Evolutionary conservation across 176 grass and related monocot genomes (phyloP), one percentile per base, ranked within the genome.

Genomic region (Carex littledalei): DNA sequence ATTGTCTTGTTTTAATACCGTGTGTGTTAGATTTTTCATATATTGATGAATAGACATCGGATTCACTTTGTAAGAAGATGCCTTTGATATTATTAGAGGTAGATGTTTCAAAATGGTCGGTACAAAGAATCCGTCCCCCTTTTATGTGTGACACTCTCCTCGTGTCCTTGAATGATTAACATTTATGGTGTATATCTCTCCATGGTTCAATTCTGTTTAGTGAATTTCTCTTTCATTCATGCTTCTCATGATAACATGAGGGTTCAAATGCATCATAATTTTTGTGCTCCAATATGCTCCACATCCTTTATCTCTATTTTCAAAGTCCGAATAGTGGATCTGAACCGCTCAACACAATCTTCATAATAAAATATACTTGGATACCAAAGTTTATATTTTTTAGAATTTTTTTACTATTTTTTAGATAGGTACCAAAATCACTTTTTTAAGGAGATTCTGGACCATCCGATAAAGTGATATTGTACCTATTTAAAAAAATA

Each of bases 61-160:
- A 8, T 52, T 52, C 45, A 66, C 47, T 54, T 75, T 81, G 79
- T 81, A 81, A 64, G 79, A 67, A 31, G 81, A 78, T 78, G 20
- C 41, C 8, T 83, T 63, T 83, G 60, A 52, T 81, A 63, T 63
- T 81, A 47, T 83, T 83, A 83, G 80, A 83, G 81, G 35, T 68
- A 32, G 81, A 67, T 59, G 31, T 83, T 83, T 83, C 61, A 83
- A 67, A 63, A 68, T 67, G 41, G 63, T 83, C 12, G 80, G 81
- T 43, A 53, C 63, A 83, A 83, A 63, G 60, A 83, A 20, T 63
- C 61, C 62, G 8, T 45, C 47, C 47, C 13, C 21, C 5, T 39
- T 52, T 54, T 83, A 52, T 63, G 15, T 68, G 63, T 68, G 57
- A 31, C 59, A 50, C 14, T 83, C 8, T 35, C 26, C 57, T 61